These are phyloP conservation scores for Aspergillus neoniger DNA, from an alignment of 2,329 filamentous ascomycete species.

Conservation along the genomic window DNA sequence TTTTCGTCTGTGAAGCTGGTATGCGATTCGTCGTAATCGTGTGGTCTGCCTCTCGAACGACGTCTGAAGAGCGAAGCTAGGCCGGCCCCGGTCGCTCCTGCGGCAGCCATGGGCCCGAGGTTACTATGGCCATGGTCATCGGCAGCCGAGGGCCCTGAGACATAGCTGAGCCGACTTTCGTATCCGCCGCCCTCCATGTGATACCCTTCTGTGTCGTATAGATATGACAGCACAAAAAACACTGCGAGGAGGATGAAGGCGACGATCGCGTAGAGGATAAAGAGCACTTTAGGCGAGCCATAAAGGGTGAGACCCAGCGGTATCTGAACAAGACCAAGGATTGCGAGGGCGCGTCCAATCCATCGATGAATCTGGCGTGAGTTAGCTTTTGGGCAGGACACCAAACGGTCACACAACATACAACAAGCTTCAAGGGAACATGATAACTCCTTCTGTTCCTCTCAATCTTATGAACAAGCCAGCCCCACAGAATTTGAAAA, in stretches of 20 bases:
- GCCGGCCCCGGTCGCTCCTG: constrained; percentile 60
- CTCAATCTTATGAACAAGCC: constrained; percentile 56
- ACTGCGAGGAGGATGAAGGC: constrained; percentile 69
- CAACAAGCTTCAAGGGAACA: constrained; percentile 60
- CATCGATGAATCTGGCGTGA: constrained; percentile 78
- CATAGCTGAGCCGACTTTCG: constrained; percentile 61
- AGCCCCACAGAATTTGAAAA: constrained; percentile 61
- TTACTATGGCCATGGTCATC: constrained; percentile 48
- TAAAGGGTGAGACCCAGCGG: constrained; percentile 88
- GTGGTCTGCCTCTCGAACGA: constrained; percentile 46
- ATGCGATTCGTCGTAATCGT: constrained; percentile 50
- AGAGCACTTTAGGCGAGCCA: constrained; percentile 80
- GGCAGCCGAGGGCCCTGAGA: constrained; percentile 51
- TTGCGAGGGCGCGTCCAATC: constrained; percentile 73
- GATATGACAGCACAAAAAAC: constrained; percentile 80
- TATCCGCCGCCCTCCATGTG: constrained; percentile 55
- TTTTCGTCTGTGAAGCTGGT: constrained; percentile 68
- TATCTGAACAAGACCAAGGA: constrained; percentile 84
- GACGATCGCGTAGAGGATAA: constrained; percentile 82
- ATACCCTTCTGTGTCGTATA: constrained; percentile 54
- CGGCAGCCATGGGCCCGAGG: constrained; percentile 54
- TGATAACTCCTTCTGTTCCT: constrained; percentile 55
- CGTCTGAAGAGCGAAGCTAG: constrained; percentile 54
- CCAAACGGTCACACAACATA: constrained; percentile 34
- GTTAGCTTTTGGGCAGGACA: constrained; percentile 25